phyloP scores from a whole-genome alignment of 1,139 yeast genomes.

The Tardiomyces blankii region DNA sequence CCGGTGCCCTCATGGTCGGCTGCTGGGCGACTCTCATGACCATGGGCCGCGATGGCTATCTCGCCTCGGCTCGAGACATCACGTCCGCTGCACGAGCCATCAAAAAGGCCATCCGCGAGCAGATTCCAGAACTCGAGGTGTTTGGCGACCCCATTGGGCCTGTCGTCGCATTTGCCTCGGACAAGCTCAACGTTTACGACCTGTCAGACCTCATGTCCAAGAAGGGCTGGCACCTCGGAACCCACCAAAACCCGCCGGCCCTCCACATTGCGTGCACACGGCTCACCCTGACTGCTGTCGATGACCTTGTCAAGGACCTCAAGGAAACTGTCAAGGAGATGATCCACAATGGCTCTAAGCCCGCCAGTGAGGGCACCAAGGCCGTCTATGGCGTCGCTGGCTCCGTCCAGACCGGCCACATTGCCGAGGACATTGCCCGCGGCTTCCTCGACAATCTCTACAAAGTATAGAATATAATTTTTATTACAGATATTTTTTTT shows the following conservation, averaged over 20 bases:
- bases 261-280: conserved; percentile 81
- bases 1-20: conserved; percentile 94
- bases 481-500: not conserved
- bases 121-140: conserved; percentile 34
- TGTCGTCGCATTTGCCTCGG: conserved; percentile 66
- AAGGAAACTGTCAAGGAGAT: conserved; percentile 37
- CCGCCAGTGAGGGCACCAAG: conserved; percentile 44
- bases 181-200: conserved; percentile 53
- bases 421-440: conserved; percentile 70
- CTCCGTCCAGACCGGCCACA: conserved; percentile 68
- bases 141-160: conserved; percentile 81
- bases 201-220: conserved; percentile 56
- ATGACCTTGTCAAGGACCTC: conserved; percentile 49
- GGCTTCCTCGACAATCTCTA: conserved; percentile 76
- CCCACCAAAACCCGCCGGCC: conserved; percentile 85
- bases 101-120: conserved; percentile 39
- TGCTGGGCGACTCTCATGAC: conserved; percentile 90
- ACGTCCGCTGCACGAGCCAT: conserved; percentile 52
- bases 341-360: conserved; percentile 21
- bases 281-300: conserved; percentile 52
- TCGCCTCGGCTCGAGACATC: conserved; percentile 52
- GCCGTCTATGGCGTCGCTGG: conserved; percentile 95
- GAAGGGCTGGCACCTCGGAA: conserved; percentile 83
- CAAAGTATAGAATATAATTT: conserved; percentile 25
- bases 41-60: conserved; percentile 75